Base-by-base conservation (phyloP, 441 rosid genomes). In the Mallotus repandus region DNA sequence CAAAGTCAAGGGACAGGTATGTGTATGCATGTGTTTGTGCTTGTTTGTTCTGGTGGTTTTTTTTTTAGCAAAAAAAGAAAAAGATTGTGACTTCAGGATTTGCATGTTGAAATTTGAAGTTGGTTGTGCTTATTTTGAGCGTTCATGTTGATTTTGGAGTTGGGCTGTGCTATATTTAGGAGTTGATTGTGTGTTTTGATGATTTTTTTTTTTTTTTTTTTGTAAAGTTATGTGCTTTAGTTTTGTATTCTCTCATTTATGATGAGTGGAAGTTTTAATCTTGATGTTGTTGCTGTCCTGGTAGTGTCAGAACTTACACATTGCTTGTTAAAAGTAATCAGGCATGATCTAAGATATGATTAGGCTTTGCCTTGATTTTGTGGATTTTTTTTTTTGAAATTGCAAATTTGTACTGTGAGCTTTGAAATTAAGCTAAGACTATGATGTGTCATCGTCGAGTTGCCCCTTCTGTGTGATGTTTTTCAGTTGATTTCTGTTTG, bases 1-100 rank as follows among this genome's bases (percentile, higher is more conserved):
- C 74, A 94, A 94, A 78, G 98, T 92, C 77, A 94, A 92, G 85
- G 97, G 98, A 38, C 98, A 90, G 93, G 97, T 91, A 56, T 14
- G 32, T 25, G 2, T 29, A 14, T 54, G 43, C 55, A 7, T 19
- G 10, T 13, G 41, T 58, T 57, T 15, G 52, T 50, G 29, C 15
- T 25, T 16, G 22, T 2, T 19, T 35, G 11, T 29, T 43, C 52
- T 50, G 19, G 10, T 57, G 53, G 22, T 41, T 60, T 38, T 22
- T 2, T 29, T 29, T 29, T 7, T 10, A 9, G 13, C 4, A 3
- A 9, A 3, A 3, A 49, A 49, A 0, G 13, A 49, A 49, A 49
- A 13, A 49, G 4, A 49, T 4, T 18, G 13, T 15, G 57, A 11
- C 22, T 38, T 67, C 22, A 13, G 52, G 25, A 55, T 10, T 68